Percentiles rank a stretch among this genome's conserved stretches.
phyloP scores from a whole-genome alignment of 2,329 filamentous ascomycete species.

The Orbilia blumenaviensis region DNA sequence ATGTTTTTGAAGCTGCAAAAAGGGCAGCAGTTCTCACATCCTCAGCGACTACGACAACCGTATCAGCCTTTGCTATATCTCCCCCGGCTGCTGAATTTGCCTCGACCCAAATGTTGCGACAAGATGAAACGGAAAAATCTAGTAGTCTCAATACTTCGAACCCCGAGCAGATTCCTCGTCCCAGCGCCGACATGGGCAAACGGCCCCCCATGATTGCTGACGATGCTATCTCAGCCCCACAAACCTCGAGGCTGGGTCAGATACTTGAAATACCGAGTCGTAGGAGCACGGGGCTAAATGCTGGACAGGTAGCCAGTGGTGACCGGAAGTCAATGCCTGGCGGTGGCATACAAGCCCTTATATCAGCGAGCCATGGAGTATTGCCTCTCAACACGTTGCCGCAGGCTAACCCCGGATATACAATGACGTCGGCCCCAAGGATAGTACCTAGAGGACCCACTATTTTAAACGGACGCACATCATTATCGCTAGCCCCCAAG shows the following conservation, averaged over 20 bases:
- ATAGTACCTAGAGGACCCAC: slow-evolving; percentile 15
- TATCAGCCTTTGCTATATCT: slow-evolving; percentile 88
- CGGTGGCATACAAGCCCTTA: slow-evolving; percentile 81
- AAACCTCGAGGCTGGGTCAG: slow-evolving; percentile 75
- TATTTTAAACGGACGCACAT: neutral
- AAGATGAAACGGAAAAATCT: slow-evolving; percentile 69
- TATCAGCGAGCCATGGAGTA: slow-evolving; percentile 82
- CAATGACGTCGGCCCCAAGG: slow-evolving; percentile 57
- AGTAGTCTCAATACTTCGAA: slow-evolving; percentile 67
- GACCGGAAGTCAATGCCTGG: slow-evolving; percentile 64
- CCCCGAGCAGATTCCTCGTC: slow-evolving; percentile 54
- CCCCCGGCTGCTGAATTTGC: slow-evolving; percentile 90
- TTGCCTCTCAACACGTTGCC: slow-evolving; percentile 70
- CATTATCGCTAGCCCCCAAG: slow-evolving; percentile 52
- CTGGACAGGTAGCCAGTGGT: slow-evolving; percentile 28
- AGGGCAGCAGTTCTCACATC: slow-evolving; percentile 80
- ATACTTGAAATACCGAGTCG: slow-evolving; percentile 44
- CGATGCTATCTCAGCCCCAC: slow-evolving; percentile 67
- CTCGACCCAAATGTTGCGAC: slow-evolving; percentile 69
- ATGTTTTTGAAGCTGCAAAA: slow-evolving; percentile 92
- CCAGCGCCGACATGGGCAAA: slow-evolving; percentile 68
- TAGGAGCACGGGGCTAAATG: neutral
- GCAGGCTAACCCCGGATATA: slow-evolving; percentile 58
- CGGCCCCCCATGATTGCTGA: slow-evolving; percentile 73
- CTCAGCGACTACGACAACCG: slow-evolving; percentile 70